Evolutionary conservation across 2,329 filamentous ascomycete species (phyloP).

Genomic region (Lachnellula suecica): DNA sequence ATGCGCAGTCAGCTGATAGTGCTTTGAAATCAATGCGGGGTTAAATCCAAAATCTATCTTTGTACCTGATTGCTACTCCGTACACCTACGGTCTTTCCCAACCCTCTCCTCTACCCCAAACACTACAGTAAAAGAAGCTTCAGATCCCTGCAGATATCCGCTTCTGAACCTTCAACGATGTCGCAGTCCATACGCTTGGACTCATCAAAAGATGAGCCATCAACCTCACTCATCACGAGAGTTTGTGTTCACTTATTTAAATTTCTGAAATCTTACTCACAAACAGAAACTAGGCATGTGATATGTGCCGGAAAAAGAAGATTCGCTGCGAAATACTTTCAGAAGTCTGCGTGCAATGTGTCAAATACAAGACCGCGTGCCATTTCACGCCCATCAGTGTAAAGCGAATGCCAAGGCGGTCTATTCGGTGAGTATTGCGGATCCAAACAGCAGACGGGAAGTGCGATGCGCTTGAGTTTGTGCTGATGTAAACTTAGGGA

Average conservation of each 20-base stretch:
- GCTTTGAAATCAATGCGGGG: too few species aligned
- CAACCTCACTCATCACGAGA: constrained; percentile 10
- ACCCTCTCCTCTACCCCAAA: too few species aligned
- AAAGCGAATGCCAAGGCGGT: constrained; percentile 25
- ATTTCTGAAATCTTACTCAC: not conserved
- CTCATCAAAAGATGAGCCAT: not conserved
- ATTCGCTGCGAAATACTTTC: constrained; percentile 29
- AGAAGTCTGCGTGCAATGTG: constrained; percentile 29
- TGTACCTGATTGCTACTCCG: too few species aligned
- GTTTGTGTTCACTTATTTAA: constrained; percentile 3
- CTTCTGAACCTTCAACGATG: constrained; percentile 1
- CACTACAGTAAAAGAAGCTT: too few species aligned
- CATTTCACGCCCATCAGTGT: constrained; percentile 31
- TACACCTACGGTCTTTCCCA: too few species aligned
- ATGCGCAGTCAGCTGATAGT: too few species aligned
- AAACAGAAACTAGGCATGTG: constrained; percentile 23
- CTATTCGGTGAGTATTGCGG: too few species aligned
- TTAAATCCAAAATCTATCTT: too few species aligned
- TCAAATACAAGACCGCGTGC: constrained; percentile 25
- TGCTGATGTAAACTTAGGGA: constrained; percentile 11
- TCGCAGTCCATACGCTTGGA: not conserved
- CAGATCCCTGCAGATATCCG: too few species aligned
- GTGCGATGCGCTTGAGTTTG: not conserved
- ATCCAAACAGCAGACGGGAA: constrained; percentile 11
- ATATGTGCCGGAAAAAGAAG: constrained; percentile 34